Evolutionary conservation across 1,139 yeast genomes (phyloP), one percentile per base, ranked within the genome.

Genomic region (Yamadazyma spencermartinsiae): DNA sequence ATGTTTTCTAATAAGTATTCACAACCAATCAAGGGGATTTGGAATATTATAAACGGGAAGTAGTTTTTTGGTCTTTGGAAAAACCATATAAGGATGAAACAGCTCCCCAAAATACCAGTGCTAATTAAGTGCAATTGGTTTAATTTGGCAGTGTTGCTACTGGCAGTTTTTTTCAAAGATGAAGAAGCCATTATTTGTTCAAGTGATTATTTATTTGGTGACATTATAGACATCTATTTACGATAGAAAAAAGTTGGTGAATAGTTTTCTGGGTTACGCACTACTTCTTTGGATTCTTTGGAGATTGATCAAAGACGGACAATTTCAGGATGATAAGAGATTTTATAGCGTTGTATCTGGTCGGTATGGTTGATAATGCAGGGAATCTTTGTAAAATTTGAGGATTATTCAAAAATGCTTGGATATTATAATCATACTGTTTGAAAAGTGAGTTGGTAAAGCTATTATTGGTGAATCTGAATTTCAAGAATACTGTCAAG

Each of bases 81-180:
- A 2, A 67, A 34, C 36, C 72, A 69, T 14, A 77, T 56, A 1
- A 63, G 55, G 1, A 75, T 10, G 3, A 79, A 35, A 3, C 28
- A 19, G 15, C 39, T 15, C 1, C 52, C 45, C 48, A 81, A 74
- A 29, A 81, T 56, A 1, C 60, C 63, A 3, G 62, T 51, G 1
- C 86, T 67, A 11, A 74, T 52, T 4, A 60, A 37, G 49, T 83
- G 89, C 20, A 85, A 65, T 44, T 74, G 75, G 39, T 74, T 71
- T 40, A 87, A 69, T 4, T 78, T 71, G 33, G 69, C 66, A 9
- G 61, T 54, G 52, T 87, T 87, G 43, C 78, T 53, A 0, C 64
- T 63, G 0, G 94, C 95, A 48, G 74, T 79, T 52, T 84, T 86
- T 65, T 87, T 87, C 24, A 78, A 78, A 48, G 76, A 68, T 44